A percentile compares a stretch with the other conserved stretches of the same genome.
These are phyloP conservation scores for Xylariaceae sp. DNA, from an alignment of 2,329 filamentous ascomycete genomes.

Conservation along the genomic window DNA sequence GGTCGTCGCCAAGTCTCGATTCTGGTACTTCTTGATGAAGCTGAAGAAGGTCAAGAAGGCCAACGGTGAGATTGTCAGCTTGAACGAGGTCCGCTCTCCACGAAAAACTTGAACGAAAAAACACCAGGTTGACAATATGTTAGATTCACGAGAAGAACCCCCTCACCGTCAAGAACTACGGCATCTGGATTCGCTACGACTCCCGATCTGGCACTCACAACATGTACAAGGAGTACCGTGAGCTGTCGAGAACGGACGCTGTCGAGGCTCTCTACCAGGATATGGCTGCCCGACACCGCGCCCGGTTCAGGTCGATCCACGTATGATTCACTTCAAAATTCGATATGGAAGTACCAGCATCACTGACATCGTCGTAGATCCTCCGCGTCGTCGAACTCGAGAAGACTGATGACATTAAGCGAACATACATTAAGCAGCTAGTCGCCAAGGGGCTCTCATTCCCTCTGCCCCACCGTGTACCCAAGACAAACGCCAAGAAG, in stretches of 20 bases:
- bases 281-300: constrained; percentile 98
- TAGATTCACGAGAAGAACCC: constrained; percentile 99
- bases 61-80: constrained; percentile 96
- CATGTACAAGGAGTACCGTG: constrained; percentile 99
- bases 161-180: constrained; percentile 99
- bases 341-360: constrained; percentile 1
- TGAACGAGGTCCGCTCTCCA: constrained; percentile 79
- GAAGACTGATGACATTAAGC: constrained; percentile 92
- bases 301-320: constrained; percentile 97
- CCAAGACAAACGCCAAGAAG: constrained; percentile 83
- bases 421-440: constrained; percentile 99
- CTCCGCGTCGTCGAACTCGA: constrained; percentile 97
- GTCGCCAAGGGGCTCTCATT: constrained; percentile 93
- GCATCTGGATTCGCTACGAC: constrained; percentile 99
- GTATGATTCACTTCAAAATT: constrained; percentile 57
- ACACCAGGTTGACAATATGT: constrained; percentile 1
- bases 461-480: constrained; percentile 95
- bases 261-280: constrained; percentile 98
- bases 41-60: constrained; percentile 99
- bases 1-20: constrained; percentile 98
- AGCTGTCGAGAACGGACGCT: constrained; percentile 94
- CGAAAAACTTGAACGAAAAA: neutral
- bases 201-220: constrained; percentile 99
- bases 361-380: constrained; percentile 63
- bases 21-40: constrained; percentile 99